Conservation (phyloP, 108 stramenopile species). For the Nitzschia sp. region DNA sequence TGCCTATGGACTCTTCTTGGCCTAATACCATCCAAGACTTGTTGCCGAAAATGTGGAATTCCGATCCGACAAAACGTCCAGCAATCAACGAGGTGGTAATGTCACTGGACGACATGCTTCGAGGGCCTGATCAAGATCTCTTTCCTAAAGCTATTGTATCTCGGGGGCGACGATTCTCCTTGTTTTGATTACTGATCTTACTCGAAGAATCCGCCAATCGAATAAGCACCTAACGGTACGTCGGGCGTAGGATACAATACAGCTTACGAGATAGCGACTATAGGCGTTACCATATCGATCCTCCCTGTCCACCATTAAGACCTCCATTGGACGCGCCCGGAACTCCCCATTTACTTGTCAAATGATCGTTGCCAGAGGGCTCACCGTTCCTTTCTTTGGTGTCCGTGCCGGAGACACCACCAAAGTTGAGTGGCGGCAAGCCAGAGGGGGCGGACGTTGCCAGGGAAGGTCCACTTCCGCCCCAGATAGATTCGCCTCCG, state of each 20-base stretch:
- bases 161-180: neutral
- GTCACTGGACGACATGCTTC: conserved; percentile 9
- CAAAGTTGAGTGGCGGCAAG: conserved; percentile 3
- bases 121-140: conserved; percentile 20
- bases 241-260: too few species aligned
- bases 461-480: neutral
- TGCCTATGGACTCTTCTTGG: conserved; percentile 13
- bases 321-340: neutral
- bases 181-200: neutral
- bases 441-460: neutral
- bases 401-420: neutral
- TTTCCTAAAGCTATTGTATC: conserved; percentile 9
- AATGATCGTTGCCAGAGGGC: neutral
- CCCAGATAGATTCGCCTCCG: conserved; percentile 9
- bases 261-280: too few species aligned
- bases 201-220: too few species aligned
- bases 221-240: too few species aligned
- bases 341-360: neutral
- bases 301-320: neutral
- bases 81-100: neutral
- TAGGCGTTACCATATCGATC: conserved; percentile 16
- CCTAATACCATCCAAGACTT: conserved; percentile 3
- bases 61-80: conserved; percentile 13
- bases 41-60: conserved; percentile 17
- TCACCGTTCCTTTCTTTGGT: neutral